phyloP scores from a whole-genome alignment of 2,329 filamentous ascomycete species.

The Microdochium trichocladiopsis region DNA sequence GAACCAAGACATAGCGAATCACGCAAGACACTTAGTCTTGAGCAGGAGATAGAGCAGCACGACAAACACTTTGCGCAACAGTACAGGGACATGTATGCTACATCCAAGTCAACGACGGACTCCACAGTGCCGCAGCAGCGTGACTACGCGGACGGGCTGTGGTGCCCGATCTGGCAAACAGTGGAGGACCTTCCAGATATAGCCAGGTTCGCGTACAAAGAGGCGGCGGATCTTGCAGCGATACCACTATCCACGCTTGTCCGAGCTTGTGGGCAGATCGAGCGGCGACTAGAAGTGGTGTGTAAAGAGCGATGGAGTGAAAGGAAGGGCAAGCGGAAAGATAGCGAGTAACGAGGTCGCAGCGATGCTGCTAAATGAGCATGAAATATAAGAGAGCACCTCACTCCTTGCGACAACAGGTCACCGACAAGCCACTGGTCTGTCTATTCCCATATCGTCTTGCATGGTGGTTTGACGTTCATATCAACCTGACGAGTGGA shows the following conservation, averaged over 20 bases:
- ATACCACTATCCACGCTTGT: constrained; percentile 26
- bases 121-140: constrained; percentile 3
- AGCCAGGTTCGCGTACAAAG: constrained; percentile 32
- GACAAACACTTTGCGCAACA: constrained; percentile 6
- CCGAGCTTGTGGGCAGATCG: constrained; percentile 26
- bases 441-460: too few species aligned
- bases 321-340: constrained; percentile 12
- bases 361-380: neutral
- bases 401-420: too few species aligned
- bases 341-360: neutral
- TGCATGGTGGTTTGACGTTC: too few species aligned
- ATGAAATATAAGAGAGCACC: too few species aligned
- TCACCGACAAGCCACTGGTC: too few species aligned
- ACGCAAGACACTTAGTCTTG: neutral
- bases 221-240: constrained; percentile 29
- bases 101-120: constrained; percentile 13
- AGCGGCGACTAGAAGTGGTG: constrained; percentile 27
- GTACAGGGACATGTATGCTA: constrained; percentile 12
- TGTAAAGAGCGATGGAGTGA: constrained; percentile 12
- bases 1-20: neutral
- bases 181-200: constrained; percentile 32
- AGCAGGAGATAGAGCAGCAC: constrained; percentile 2
- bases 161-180: constrained; percentile 24
- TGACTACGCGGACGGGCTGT: constrained; percentile 7
- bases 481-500: too few species aligned